These are phyloP conservation scores for Cladophialophora exuberans DNA, from an alignment of 2,329 filamentous ascomycete genomes.

Conservation along the genomic window DNA sequence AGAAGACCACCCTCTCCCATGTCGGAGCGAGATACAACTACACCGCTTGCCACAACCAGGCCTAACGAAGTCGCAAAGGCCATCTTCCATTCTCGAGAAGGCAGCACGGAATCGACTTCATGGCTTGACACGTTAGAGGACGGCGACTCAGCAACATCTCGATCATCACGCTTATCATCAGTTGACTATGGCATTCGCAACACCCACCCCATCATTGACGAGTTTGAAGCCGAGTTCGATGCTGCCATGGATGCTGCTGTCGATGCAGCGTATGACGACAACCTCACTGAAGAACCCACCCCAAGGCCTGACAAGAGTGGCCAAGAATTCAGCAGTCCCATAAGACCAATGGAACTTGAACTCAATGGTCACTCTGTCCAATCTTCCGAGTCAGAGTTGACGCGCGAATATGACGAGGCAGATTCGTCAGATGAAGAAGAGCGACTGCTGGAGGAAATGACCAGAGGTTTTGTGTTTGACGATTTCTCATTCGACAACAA, in stretches of 20 bases:
- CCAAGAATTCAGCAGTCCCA: constrained; percentile 35
- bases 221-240: constrained; percentile 77
- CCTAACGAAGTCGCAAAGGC: constrained; percentile 33
- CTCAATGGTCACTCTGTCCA: not conserved
- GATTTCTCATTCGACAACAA: constrained; percentile 76
- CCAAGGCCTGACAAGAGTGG: constrained; percentile 71
- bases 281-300: constrained; percentile 39
- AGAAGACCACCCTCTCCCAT: constrained; percentile 58
- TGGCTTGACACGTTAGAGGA: constrained; percentile 96
- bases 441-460: constrained; percentile 83
- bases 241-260: constrained; percentile 93
- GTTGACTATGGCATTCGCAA: constrained; percentile 25
- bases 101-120: constrained; percentile 78
- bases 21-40: constrained; percentile 24
- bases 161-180: constrained; percentile 63
- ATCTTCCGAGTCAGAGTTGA: constrained; percentile 37
- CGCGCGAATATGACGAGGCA: constrained; percentile 57
- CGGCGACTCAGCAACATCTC: constrained; percentile 70
- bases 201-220: constrained; percentile 24
- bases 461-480: constrained; percentile 77
- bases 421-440: constrained; percentile 74
- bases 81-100: constrained; percentile 26
- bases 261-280: constrained; percentile 86
- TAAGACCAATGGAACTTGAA: constrained; percentile 4
- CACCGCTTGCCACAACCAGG: constrained; percentile 17